phyloP scores from a whole-genome alignment of 2,329 filamentous ascomycete genomes.

The Gyromitra esculenta region DNA sequence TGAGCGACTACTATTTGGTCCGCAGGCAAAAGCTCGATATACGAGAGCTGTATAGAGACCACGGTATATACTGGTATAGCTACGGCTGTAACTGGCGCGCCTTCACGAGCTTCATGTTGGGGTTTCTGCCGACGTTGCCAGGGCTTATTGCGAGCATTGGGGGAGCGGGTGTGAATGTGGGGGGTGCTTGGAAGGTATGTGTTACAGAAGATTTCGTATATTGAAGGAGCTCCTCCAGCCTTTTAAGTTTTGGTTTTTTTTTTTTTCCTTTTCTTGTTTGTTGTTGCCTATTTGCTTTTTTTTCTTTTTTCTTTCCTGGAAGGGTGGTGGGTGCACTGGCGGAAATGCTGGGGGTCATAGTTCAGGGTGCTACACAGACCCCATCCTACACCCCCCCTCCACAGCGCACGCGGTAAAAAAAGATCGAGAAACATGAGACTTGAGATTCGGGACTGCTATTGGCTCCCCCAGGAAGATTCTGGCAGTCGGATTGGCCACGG shows the following conservation, averaged over 20 bases:
- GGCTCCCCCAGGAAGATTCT: too few species aligned
- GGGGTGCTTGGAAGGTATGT: constrained; percentile 60
- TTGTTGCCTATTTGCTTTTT: not conserved
- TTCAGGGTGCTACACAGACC: not conserved
- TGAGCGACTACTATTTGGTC: constrained; percentile 62
- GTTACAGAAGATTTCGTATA: too few species aligned
- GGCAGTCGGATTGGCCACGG: too few species aligned
- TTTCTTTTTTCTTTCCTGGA: not conserved
- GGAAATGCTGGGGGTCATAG: not conserved
- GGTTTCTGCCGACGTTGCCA: constrained; percentile 59
- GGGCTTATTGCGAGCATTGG: constrained; percentile 62
- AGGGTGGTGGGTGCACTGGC: not conserved
- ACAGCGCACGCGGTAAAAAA: too few species aligned
- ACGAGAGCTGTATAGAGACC: constrained; percentile 62
- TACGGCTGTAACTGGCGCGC: constrained; percentile 60
- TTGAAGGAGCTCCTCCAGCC: not conserved
- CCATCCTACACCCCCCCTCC: not conserved
- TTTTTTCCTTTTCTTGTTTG: not conserved
- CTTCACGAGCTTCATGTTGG: constrained; percentile 58
- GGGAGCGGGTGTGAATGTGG: constrained; percentile 59
- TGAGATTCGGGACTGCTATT: too few species aligned
- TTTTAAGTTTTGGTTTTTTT: constrained; percentile 1
- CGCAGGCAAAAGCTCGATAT: constrained; percentile 61
- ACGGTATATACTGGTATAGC: constrained; percentile 61
- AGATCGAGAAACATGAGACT: too few species aligned